These are phyloP conservation scores for Proliferodiscus dingleyae DNA, from an alignment of 2,329 filamentous ascomycete genomes.

Conservation along the genomic window DNA sequence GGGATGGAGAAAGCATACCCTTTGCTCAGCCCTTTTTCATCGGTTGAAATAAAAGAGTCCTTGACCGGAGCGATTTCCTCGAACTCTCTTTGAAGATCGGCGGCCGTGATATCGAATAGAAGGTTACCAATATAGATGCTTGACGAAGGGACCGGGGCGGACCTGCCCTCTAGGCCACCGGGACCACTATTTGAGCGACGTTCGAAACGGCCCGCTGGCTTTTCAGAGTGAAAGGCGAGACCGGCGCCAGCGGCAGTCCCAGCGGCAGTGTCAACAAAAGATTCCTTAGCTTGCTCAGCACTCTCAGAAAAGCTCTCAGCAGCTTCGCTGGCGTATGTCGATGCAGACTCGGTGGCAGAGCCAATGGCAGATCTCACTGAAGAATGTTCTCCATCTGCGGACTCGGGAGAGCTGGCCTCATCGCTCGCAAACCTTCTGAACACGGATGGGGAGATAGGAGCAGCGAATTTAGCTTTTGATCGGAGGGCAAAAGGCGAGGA, in stretches of 20 bases:
- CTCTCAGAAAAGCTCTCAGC: constrained; percentile 9
- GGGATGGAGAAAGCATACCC: constrained; percentile 45
- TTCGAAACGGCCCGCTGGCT: constrained; percentile 1
- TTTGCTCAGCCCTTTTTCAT: constrained; percentile 61
- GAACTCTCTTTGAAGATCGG: constrained; percentile 56
- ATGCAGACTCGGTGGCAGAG: constrained; percentile 17
- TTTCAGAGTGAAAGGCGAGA: neutral
- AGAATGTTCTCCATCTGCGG: constrained; percentile 17
- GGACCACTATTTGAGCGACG: constrained; percentile 4
- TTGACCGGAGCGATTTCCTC: constrained; percentile 50
- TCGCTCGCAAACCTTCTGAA: constrained; percentile 47
- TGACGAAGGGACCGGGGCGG: neutral
- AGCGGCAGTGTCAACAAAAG: constrained; percentile 2
- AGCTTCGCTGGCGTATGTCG: constrained; percentile 12
- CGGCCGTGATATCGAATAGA: constrained; percentile 60
- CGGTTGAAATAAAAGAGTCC: constrained; percentile 51
- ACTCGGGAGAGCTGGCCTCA: constrained; percentile 29
- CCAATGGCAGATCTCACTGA: constrained; percentile 20
- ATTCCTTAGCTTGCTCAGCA: constrained; percentile 7
- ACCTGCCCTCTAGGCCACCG: neutral
- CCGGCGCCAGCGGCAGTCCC: constrained; percentile 13
- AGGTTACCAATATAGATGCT: constrained; percentile 63
- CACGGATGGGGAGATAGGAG: constrained; percentile 31
- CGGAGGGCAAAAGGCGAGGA: constrained; percentile 31
- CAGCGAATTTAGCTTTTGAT: constrained; percentile 31